Percentiles rank a stretch among this genome's conserved stretches.
Conservation (phyloP, 352 stramenopile genomes). For the Pelagophyceae sp. region DNA sequence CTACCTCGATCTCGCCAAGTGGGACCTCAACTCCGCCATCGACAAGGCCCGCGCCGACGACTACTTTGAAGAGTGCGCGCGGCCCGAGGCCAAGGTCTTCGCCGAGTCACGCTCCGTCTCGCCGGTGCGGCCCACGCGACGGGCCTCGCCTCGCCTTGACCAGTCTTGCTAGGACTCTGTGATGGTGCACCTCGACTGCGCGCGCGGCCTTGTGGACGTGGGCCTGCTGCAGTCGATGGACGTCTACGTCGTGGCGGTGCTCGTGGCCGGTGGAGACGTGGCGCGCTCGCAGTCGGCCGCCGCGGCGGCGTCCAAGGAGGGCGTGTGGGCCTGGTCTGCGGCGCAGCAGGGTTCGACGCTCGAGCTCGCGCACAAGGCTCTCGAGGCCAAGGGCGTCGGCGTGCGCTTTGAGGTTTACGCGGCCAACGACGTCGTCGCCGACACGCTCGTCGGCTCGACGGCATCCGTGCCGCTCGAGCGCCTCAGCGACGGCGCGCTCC, state of each 20-base stretch:
- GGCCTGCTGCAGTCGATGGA: background rate
- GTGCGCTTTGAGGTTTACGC: background rate
- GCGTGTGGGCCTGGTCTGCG: background rate
- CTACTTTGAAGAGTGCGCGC: background rate
- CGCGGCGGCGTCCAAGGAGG: background rate
- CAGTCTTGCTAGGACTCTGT: background rate
- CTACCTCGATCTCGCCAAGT: background rate
- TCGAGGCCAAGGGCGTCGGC: background rate
- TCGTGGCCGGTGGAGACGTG: background rate
- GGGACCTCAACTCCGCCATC: background rate
- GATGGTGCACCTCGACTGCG: background rate
- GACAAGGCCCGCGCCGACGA: background rate
- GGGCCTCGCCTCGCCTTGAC: background rate
- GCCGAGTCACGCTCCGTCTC: too few species aligned
- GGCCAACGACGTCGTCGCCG: background rate
- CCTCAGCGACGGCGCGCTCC: background rate
- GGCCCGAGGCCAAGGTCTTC: too few species aligned
- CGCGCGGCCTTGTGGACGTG: background rate
- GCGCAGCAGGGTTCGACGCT: background rate
- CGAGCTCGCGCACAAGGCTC: background rate
- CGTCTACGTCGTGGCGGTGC: background rate
- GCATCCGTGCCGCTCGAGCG: background rate
- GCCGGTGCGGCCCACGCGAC: too few species aligned
- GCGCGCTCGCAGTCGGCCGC: background rate
- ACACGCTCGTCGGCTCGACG: background rate